Percentiles rank a stretch among this genome's conserved stretches.
Evolutionary conservation across 345 rosid genomes (phyloP).

Genomic region (Brassica rapa): DNA sequence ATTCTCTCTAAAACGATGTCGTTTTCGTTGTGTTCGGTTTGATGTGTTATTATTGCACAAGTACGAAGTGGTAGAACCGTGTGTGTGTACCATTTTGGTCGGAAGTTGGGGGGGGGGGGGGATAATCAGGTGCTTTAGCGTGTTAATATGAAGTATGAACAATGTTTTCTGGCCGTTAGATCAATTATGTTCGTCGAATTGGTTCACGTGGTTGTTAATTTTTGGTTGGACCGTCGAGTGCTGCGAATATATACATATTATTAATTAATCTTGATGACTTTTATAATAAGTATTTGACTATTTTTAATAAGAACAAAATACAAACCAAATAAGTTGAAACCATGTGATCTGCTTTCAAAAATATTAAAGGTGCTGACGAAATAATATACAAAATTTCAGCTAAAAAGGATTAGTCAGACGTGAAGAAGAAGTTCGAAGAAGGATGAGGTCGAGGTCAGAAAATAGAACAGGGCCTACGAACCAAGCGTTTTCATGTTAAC

Average conservation of each 20-base stretch:
- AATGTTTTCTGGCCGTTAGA: conserved; percentile 25
- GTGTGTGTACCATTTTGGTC: neutral
- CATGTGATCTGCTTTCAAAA: no score
- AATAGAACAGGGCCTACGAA: no score
- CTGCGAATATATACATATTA: neutral
- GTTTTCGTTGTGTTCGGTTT: neutral
- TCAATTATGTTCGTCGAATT: conserved; percentile 21
- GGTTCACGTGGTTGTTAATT: conserved; percentile 35
- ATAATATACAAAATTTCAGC: neutral
- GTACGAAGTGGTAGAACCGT: conserved; percentile 6
- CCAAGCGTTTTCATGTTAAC: no score
- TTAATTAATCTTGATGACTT: neutral
- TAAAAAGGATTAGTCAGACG: neutral
- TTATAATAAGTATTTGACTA: no score
- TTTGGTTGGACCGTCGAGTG: conserved; percentile 28
- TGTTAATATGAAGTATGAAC: neutral
- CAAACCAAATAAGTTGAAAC: no score
- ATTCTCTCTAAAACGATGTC: conserved; percentile 21
- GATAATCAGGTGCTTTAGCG: conserved; percentile 4
- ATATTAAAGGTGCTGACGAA: neutral
- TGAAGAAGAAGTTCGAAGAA: neutral
- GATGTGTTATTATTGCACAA: neutral
- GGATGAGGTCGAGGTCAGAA: no score
- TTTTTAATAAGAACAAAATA: no score
- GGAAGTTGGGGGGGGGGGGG: conserved; percentile 21